A percentile compares a stretch with the other conserved stretches of the same genome.
phyloP scores from a whole-genome alignment of 2,329 filamentous ascomycete species.

The Bimuria novae-zelandiae region DNA sequence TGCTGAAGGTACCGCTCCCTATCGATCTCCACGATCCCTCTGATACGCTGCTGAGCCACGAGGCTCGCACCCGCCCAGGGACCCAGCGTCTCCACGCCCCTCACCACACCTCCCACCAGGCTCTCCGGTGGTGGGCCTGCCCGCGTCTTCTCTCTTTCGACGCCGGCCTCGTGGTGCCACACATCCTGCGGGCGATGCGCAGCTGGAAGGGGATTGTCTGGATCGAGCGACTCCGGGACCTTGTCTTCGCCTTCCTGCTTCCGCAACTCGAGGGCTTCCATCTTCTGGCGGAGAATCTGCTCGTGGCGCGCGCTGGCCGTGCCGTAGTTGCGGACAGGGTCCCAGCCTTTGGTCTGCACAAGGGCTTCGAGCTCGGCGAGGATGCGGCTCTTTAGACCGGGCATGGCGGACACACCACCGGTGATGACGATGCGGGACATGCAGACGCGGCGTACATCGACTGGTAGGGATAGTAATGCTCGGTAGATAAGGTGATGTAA shows the following conservation, averaged over 20 bases:
- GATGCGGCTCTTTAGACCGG: constrained; percentile 78
- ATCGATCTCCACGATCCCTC: constrained; percentile 71
- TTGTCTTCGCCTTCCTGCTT: constrained; percentile 30
- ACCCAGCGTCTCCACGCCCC: constrained; percentile 71
- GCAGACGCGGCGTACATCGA: constrained; percentile 82
- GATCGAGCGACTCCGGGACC: constrained; percentile 25
- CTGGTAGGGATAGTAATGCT: constrained; percentile 72
- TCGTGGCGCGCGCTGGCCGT: constrained; percentile 52
- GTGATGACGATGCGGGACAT: constrained; percentile 89
- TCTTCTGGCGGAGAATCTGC: constrained; percentile 26
- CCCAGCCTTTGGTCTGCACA: constrained; percentile 74
- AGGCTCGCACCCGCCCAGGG: constrained; percentile 77
- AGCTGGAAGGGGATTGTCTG: constrained; percentile 30
- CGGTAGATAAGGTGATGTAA: constrained; percentile 77
- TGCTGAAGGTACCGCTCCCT: constrained; percentile 72
- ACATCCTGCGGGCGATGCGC: constrained; percentile 54
- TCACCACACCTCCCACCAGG: constrained; percentile 61
- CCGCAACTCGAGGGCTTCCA: constrained; percentile 27
- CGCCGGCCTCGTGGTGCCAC: not conserved
- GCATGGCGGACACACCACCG: constrained; percentile 77
- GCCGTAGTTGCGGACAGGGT: constrained; percentile 72
- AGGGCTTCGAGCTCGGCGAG: constrained; percentile 74
- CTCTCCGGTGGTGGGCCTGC: constrained; percentile 43
- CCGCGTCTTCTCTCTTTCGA: constrained; percentile 6
- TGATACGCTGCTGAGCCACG: constrained; percentile 68